These are phyloP conservation scores for Lentithecium fluviatile DNA, from an alignment of 495 filamentous ascomycete species.

Conservation along the genomic window DNA sequence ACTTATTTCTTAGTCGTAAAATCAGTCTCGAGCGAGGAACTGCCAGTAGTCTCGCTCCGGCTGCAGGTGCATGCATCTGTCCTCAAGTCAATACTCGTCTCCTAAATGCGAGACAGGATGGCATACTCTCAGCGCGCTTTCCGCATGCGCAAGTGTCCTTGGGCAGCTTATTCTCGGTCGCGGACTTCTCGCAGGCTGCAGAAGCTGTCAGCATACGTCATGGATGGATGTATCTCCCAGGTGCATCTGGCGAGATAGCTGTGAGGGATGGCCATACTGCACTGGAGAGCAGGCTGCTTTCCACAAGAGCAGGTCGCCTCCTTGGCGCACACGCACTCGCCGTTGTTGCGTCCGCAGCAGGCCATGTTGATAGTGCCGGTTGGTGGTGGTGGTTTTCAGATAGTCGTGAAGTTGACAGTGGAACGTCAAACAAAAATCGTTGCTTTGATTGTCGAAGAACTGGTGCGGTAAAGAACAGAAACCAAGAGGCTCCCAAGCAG, in stretches of 20 bases:
- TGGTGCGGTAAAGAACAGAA: conserved; percentile 2
- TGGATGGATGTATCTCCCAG: background rate
- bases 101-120: conserved; percentile 3
- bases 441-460: background rate
- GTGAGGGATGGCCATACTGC: conserved; percentile 45
- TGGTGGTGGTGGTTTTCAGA: background rate
- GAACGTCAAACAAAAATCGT: too few relatives aligned
- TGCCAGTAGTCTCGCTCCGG: conserved; percentile 58
- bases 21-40: conserved; percentile 67
- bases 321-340: conserved; percentile 60
- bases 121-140: conserved; percentile 65
- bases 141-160: conserved; percentile 80
- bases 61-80: conserved; percentile 81
- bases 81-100: conserved; percentile 18
- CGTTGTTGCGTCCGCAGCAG: conserved; percentile 61
- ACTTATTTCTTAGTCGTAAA: conserved; percentile 64
- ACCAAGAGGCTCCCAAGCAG: background rate
- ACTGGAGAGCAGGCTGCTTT: conserved; percentile 78
- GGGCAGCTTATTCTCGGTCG: conserved; percentile 66
- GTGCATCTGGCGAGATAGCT: background rate
- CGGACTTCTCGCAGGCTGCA: conserved; percentile 68
- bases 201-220: conserved; percentile 1
- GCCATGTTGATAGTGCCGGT: conserved; percentile 55
- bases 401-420: background rate
- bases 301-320: conserved; percentile 85